Evolutionary conservation across 345 rosid species (phyloP).

Genomic region (Gossypioides kirkii): DNA sequence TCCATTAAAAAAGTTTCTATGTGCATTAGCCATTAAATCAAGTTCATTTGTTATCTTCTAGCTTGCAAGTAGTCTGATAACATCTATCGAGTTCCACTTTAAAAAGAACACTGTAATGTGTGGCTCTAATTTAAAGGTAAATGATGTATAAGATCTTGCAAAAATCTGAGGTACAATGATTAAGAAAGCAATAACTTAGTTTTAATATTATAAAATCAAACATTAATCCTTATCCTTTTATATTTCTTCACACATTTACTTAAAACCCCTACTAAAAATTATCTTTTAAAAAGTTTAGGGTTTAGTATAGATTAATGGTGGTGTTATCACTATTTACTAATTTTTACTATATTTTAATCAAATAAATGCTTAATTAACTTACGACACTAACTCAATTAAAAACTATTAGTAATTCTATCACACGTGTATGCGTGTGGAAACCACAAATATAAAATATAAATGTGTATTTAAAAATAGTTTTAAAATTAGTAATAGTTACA

Average conservation of each 20-base stretch:
- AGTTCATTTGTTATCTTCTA: neutral
- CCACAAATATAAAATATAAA: too few species aligned
- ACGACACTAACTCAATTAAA: too few species aligned
- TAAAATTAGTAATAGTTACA: too few species aligned
- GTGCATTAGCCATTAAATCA: neutral
- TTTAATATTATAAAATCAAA: neutral
- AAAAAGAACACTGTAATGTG: neutral
- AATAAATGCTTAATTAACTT: too few species aligned
- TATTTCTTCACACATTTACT: neutral
- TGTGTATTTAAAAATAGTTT: too few species aligned
- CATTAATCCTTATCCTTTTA: neutral
- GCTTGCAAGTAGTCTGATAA: neutral
- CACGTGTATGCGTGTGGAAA: too few species aligned
- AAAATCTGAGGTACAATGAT: neutral
- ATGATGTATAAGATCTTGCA: slow-evolving; percentile 1
- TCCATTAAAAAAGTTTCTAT: too few species aligned
- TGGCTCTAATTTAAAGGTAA: neutral
- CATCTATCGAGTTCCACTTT: neutral
- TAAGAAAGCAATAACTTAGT: neutral
- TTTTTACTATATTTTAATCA: too few species aligned
- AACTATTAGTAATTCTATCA: too few species aligned
- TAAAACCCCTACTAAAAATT: neutral
- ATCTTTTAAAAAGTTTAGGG: too few species aligned
- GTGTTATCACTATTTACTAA: too few species aligned
- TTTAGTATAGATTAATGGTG: too few species aligned